Conservation (phyloP, 352 stramenopile genomes). For the Pythium myriotylum region DNA sequence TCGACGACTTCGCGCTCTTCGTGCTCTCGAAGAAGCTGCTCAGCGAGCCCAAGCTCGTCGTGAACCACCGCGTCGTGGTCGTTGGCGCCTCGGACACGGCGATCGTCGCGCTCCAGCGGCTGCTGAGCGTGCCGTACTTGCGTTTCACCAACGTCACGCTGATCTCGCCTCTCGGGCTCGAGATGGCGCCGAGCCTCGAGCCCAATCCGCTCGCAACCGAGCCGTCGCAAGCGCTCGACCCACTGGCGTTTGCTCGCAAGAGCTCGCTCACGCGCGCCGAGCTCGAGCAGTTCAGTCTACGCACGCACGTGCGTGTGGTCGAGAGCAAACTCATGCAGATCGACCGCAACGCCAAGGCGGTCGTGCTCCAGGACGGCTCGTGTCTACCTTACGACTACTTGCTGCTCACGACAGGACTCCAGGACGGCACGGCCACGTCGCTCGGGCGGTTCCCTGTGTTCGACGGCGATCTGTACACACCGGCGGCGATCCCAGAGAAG, state of each 20-base stretch:
- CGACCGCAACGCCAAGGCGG: slow-evolving; percentile 46
- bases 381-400: slow-evolving; percentile 73
- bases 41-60: slow-evolving; percentile 80
- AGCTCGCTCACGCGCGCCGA: slow-evolving; percentile 37
- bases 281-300: slow-evolving; percentile 45
- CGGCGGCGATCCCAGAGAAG: slow-evolving; percentile 9
- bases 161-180: slow-evolving; percentile 73
- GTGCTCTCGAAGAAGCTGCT: slow-evolving; percentile 83
- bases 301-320: slow-evolving; percentile 49
- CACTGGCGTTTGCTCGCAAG: slow-evolving; percentile 54
- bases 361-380: slow-evolving; percentile 66
- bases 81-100: slow-evolving; percentile 83
- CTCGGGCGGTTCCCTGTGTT: slow-evolving; percentile 27
- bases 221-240: slow-evolving; percentile 9
- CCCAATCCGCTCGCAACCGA: slow-evolving; percentile 17
- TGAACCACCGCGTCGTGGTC: slow-evolving; percentile 87
- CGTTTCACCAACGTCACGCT: slow-evolving; percentile 88
- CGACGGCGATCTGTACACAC: slow-evolving; percentile 27
- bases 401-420: slow-evolving; percentile 58
- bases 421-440: slow-evolving; percentile 34
- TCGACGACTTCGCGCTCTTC: slow-evolving; percentile 76
- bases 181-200: slow-evolving; percentile 31
- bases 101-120: slow-evolving; percentile 72
- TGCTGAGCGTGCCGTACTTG: slow-evolving; percentile 83
- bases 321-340: slow-evolving; percentile 54